phyloP scores from a whole-genome alignment of 1,284 basidiomycete species.

The Fomitiporia mediterranea region DNA sequence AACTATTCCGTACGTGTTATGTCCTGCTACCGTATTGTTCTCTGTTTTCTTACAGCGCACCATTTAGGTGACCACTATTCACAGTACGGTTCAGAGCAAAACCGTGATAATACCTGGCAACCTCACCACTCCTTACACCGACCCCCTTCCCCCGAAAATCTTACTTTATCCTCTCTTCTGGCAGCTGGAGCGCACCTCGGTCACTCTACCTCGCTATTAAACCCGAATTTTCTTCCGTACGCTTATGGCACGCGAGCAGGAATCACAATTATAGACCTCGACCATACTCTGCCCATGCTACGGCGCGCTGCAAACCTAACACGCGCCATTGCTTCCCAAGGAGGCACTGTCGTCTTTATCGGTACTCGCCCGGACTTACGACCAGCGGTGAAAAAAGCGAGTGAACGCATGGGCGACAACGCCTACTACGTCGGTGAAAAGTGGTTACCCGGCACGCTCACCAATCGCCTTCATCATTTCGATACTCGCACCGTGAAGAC shows the following conservation, averaged over 20 bases:
- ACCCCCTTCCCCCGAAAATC: constrained; percentile 55
- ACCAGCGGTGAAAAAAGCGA: constrained; percentile 74
- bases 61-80: constrained; percentile 59
- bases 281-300: constrained; percentile 89
- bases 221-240: constrained; percentile 88
- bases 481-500: constrained; percentile 53
- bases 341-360: constrained; percentile 87
- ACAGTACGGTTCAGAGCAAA: constrained; percentile 76
- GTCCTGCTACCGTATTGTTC: too few species aligned
- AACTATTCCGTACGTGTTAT: constrained; percentile 47
- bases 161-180: constrained; percentile 85
- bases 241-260: constrained; percentile 91
- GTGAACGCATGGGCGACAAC: constrained; percentile 68
- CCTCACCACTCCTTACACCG: constrained; percentile 70
- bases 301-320: constrained; percentile 88
- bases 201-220: constrained; percentile 78
- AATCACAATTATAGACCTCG: constrained; percentile 92
- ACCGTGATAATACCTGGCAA: constrained; percentile 63
- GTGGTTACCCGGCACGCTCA: constrained; percentile 93
- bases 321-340: constrained; percentile 74
- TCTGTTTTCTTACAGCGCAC: constrained; percentile 20
- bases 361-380: constrained; percentile 81
- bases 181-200: constrained; percentile 95
- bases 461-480: constrained; percentile 83
- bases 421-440: constrained; percentile 84